A percentile compares a stretch with the other conserved stretches of the same genome.
phyloP scores from a whole-genome alignment of 495 filamentous ascomycete genomes.

The Penicillium turbatum region DNA sequence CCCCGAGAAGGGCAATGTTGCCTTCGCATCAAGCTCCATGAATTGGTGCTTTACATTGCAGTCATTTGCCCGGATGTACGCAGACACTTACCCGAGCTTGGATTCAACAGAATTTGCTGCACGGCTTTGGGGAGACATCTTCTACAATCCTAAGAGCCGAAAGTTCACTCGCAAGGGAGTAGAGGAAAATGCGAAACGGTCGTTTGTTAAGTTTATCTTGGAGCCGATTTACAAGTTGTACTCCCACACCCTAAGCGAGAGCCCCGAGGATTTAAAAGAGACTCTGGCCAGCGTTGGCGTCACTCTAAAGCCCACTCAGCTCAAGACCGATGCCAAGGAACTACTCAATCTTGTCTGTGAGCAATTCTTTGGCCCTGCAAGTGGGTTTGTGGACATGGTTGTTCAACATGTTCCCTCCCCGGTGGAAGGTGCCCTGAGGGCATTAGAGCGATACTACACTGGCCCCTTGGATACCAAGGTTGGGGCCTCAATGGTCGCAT shows the following conservation, averaged over 20 bases:
- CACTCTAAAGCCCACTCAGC: conserved; percentile 81
- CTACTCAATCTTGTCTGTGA: conserved; percentile 86
- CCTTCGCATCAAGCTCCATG: conserved; percentile 90
- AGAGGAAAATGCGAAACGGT: conserved; percentile 75
- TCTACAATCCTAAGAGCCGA: conserved; percentile 84
- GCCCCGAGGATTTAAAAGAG: conserved; percentile 76
- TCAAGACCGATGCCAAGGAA: conserved; percentile 82
- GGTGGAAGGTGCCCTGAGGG: conserved; percentile 66
- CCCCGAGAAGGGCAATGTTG: conserved; percentile 94
- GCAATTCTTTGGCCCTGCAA: conserved; percentile 88
- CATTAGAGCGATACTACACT: conserved; percentile 84
- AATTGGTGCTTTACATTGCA: conserved; percentile 93
- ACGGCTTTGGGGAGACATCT: conserved; percentile 93
- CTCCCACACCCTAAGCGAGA: conserved; percentile 90
- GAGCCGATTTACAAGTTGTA: conserved; percentile 98
- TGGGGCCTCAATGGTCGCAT: conserved; percentile 72
- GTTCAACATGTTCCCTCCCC: conserved; percentile 88
- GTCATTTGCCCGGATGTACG: conserved; percentile 95
- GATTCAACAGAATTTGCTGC: conserved; percentile 73
- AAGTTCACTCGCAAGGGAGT: conserved; percentile 84
- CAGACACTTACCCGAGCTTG: conserved; percentile 76
- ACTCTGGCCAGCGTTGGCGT: conserved; percentile 81
- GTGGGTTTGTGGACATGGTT: conserved; percentile 94
- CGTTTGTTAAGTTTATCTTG: conserved; percentile 91
- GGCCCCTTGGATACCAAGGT: conserved; percentile 88